Evolutionary conservation across 495 filamentous ascomycete genomes (phyloP), one percentile per base, ranked within the genome.

Genomic region (Aspergillus conjunctus): DNA sequence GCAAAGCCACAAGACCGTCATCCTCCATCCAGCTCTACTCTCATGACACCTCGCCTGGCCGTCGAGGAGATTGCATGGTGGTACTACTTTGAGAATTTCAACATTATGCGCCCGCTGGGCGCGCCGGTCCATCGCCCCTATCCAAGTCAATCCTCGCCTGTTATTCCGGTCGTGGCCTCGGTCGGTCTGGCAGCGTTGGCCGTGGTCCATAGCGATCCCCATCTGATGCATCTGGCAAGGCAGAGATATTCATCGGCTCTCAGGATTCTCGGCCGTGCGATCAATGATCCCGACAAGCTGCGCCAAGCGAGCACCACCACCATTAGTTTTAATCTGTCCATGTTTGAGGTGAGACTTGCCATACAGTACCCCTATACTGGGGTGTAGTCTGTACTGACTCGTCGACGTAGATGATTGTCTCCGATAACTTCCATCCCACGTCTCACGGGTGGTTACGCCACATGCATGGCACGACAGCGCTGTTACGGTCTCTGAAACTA

Each of bases 281-380:
- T 54, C 9, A 31, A 20, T 20, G 17, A 54, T 21, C 51, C 51
- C 1, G 6, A 39, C 1, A n/a, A 54, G 33, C 9, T 54, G 21
- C 7, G 4, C 33, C 31, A 54, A 33, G 51, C 14, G 10, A 21
- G 6, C 1, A 54, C 51, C 6, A 20, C 34, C n/a, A 39, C 33
- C 0, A 22, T 33, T 10, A 54, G 51, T 22, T 54, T 54, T 22
- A 54, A 54, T n/a, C 9, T 54, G 51, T 54, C 51, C n/a, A 54
- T 54, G 15, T 54, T 54, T 41, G 51, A 54, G 32, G 51, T 54
- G 22, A 20, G n/a, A n/a, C n/a, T 21, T 26, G 11, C 51, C 15
- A 46, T 20, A n/a, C 15, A 1, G 3, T 41, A 8, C 20, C 4
- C 1, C 33, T 11, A n/a, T 14, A 4, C 11, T 1, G 18, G 3